These are phyloP conservation scores for Fusarium brachygibbosum DNA, from an alignment of 2,329 filamentous ascomycete species.

Conservation along the genomic window DNA sequence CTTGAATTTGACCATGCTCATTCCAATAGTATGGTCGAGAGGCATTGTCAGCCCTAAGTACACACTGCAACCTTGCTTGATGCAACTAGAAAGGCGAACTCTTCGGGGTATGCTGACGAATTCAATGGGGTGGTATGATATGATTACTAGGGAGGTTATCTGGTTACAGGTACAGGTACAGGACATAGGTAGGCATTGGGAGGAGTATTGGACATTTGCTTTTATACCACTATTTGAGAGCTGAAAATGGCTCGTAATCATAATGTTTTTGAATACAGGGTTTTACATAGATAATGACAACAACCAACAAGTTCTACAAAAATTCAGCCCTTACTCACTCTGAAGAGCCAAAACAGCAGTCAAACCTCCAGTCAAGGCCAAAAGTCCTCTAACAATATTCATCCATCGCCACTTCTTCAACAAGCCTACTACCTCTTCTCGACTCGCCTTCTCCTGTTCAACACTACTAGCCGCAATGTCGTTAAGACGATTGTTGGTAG, in stretches of 20 bases:
- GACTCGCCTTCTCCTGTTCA: conserved; percentile 26
- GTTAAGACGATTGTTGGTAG: conserved; percentile 35
- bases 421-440: conserved; percentile 29
- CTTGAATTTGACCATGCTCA: too few species aligned
- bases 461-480: conserved; percentile 19
- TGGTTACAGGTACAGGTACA: background rate
- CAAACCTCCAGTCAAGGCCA: conserved; percentile 35
- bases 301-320: background rate
- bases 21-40: too few species aligned
- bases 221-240: conserved; percentile 20
- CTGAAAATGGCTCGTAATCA: background rate
- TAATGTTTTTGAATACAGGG: background rate
- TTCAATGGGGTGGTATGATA: background rate
- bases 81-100: background rate
- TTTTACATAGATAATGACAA: background rate
- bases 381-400: conserved; percentile 36
- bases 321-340: background rate
- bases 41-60: too few species aligned
- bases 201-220: conserved; percentile 6
- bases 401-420: conserved; percentile 40
- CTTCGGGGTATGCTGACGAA: background rate
- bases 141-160: background rate
- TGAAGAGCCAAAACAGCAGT: conserved; percentile 33
- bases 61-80: too few species aligned
- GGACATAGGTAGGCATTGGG: background rate